Evolutionary conservation across 208 protist genomes (phyloP).

Genomic region (Trypanosoma theileri): DNA sequence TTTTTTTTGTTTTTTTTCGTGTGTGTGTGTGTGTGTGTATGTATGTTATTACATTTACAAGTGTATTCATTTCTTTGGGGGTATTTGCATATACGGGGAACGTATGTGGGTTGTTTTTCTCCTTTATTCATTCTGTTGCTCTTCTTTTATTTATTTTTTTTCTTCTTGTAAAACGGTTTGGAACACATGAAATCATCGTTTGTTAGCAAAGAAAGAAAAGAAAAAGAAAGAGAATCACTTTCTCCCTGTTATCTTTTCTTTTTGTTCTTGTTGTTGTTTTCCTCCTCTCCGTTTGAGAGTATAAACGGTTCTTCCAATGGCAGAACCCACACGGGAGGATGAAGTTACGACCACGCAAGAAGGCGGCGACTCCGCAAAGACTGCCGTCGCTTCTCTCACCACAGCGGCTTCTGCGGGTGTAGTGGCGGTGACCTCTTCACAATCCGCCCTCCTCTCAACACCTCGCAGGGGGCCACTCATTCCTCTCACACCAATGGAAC

Average conservation of each 20-base stretch:
- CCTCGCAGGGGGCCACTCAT: conserved; percentile 20
- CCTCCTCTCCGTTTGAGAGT: background rate
- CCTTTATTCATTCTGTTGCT: too few species aligned
- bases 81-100: background rate
- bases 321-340: too few species aligned
- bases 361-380: too few species aligned
- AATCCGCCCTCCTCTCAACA: background rate
- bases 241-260: conserved; percentile 1
- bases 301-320: too few species aligned
- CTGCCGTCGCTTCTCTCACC: too few species aligned
- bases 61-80: background rate
- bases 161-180: background rate
- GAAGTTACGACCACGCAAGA: too few species aligned
- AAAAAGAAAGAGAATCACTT: too few species aligned
- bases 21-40: background rate
- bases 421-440: background rate
- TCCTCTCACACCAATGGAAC: conserved; percentile 35
- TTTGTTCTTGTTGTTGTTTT: conserved; percentile 11
- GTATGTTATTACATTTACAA: conserved; percentile 3
- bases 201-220: too few species aligned
- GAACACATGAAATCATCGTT: background rate
- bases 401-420: too few species aligned
- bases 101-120: background rate
- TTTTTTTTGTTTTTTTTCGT: conserved; percentile 25
- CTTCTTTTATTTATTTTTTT: too few species aligned